phyloP scores from a whole-genome alignment of 129 eudicot species.

The Artemisia tridentata region DNA sequence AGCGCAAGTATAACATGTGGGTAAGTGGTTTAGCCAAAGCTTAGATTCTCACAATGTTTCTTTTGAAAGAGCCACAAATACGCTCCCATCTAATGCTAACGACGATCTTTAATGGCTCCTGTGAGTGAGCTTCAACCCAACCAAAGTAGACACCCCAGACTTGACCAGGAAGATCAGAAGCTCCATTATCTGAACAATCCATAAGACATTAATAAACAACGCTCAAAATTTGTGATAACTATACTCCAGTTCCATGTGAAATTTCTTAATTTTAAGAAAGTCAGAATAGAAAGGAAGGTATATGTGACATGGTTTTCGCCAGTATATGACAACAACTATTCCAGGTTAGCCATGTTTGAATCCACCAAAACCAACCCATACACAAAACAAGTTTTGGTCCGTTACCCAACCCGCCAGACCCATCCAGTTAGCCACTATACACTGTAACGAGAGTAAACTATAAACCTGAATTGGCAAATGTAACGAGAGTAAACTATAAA shows the following conservation, averaged over 20 bases:
- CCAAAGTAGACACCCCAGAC: slow-evolving; percentile 69
- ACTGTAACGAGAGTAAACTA: not conserved
- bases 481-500: slow-evolving; percentile 19
- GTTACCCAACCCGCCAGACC: not conserved
- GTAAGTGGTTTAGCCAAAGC: too few relatives aligned
- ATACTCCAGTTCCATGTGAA: not conserved
- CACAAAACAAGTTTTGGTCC: too few relatives aligned
- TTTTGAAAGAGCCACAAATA: slow-evolving; percentile 12
- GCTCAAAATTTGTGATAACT: not conserved
- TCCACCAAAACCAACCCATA: too few relatives aligned
- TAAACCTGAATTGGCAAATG: not conserved
- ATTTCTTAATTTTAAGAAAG: not conserved
- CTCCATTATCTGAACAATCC: slow-evolving; percentile 38
- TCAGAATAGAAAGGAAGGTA: not conserved
- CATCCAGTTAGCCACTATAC: not conserved
- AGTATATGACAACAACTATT: too few relatives aligned
- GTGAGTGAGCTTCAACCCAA: slow-evolving; percentile 53
- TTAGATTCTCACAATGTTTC: too few relatives aligned
- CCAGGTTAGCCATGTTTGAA: too few relatives aligned
- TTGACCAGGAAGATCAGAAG: slow-evolving; percentile 60
- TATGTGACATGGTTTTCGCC: not conserved
- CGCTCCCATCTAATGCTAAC: slow-evolving; percentile 54
- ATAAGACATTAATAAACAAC: not conserved
- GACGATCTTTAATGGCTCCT: slow-evolving; percentile 42
- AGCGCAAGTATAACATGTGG: too few relatives aligned